These are phyloP conservation scores for Xylaria digitata DNA, from an alignment of 2,329 filamentous ascomycete species.

Conservation along the genomic window DNA sequence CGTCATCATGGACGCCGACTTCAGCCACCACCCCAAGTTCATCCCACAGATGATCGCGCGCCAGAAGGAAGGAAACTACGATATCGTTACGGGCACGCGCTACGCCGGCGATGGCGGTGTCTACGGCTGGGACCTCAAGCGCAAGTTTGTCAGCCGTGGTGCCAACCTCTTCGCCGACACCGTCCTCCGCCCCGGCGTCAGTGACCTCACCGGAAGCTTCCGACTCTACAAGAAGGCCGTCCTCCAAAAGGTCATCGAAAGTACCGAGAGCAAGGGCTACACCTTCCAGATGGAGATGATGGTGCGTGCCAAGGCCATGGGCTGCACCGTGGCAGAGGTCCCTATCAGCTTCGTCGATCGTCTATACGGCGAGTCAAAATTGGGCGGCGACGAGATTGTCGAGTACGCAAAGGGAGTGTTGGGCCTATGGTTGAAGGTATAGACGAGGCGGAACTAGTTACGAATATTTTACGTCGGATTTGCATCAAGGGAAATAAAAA, in stretches of 20 bases:
- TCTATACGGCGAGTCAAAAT: conserved; percentile 93
- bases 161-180: conserved; percentile 98
- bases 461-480: conserved; percentile 24
- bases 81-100: conserved; percentile 96
- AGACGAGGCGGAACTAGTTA: conserved; percentile 35
- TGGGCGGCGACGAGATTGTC: conserved; percentile 94
- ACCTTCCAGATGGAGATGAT: conserved; percentile 99
- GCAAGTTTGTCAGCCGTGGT: conserved; percentile 84
- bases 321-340: conserved; percentile 91
- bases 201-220: conserved; percentile 95
- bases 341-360: conserved; percentile 97
- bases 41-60: conserved; percentile 91
- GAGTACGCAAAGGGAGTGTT: conserved; percentile 92
- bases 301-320: conserved; percentile 96
- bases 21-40: conserved; percentile 99
- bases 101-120: conserved; percentile 92
- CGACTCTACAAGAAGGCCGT: conserved; percentile 92
- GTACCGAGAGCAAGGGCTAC: conserved; percentile 95
- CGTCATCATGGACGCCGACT: conserved; percentile 99
- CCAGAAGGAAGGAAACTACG: conserved; percentile 82
- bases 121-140: conserved; percentile 95
- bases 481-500: conserved; percentile 32
- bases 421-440: conserved; percentile 82
- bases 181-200: conserved; percentile 90
- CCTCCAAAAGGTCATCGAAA: conserved; percentile 87